A percentile compares a stretch with the other conserved stretches of the same genome.
Evolutionary conservation across 202 grass and related monocot genomes (phyloP).

Genomic region (Digitaria exilis): DNA sequence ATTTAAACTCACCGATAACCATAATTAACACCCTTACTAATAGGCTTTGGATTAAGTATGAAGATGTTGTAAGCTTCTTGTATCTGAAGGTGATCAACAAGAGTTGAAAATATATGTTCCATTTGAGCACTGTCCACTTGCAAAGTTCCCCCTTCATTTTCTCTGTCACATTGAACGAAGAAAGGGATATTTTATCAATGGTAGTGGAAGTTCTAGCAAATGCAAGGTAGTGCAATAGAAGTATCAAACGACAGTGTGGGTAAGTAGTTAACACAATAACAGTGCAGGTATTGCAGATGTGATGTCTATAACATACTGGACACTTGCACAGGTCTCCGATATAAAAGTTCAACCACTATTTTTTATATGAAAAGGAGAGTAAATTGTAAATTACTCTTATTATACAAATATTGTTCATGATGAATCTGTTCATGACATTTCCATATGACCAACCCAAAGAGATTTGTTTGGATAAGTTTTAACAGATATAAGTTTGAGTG

Average conservation of each 20-base stretch:
- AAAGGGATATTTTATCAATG: too few relatives aligned
- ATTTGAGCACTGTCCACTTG: too few relatives aligned
- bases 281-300: not conserved
- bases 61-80: too few relatives aligned
- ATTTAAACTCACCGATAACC: too few relatives aligned
- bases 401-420: not conserved
- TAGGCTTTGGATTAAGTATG: too few relatives aligned
- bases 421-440: not conserved
- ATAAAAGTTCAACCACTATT: not conserved
- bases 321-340: not conserved
- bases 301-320: not conserved
- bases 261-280: not conserved
- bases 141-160: too few relatives aligned
- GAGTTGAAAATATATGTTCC: too few relatives aligned
- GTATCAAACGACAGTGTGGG: not conserved
- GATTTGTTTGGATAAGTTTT: not conserved
- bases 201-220: too few relatives aligned
- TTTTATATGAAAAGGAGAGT: not conserved
- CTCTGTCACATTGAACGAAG: too few relatives aligned
- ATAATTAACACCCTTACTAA: too few relatives aligned
- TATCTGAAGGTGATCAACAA: too few relatives aligned
- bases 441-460: not conserved
- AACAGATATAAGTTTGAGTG: not conserved
- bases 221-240: constrained; percentile 1
- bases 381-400: not conserved